phyloP scores from a whole-genome alignment of 306 rosid genomes.

The Fagus sylvatica region DNA sequence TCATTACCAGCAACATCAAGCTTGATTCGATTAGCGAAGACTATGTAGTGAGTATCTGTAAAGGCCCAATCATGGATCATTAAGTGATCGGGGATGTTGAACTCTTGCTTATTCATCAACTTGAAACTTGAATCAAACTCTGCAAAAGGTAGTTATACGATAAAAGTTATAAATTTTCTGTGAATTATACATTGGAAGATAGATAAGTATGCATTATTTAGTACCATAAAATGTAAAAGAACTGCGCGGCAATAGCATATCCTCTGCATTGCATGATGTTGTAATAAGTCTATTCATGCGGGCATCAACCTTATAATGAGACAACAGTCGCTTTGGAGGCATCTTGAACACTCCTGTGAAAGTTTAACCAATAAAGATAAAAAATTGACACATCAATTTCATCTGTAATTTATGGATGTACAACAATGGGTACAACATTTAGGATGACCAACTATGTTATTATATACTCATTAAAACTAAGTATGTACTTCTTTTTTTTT shows the following conservation, averaged over 20 bases:
- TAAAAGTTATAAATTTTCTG: not conserved
- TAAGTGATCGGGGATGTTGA: constrained; percentile 72
- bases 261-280: constrained; percentile 91
- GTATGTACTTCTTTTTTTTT: constrained; percentile 2
- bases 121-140: constrained; percentile 70
- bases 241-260: constrained; percentile 83
- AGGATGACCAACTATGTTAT: too few relatives aligned
- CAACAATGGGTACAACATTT: too few relatives aligned
- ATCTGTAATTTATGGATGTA: too few relatives aligned
- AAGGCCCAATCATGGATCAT: constrained; percentile 99
- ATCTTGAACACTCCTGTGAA: constrained; percentile 79
- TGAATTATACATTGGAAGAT: not conserved
- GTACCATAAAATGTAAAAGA: constrained; percentile 69
- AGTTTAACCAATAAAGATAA: not conserved
- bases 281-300: constrained; percentile 54
- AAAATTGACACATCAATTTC: not conserved
- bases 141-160: constrained; percentile 17
- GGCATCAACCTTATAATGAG: constrained; percentile 82
- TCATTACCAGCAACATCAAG: constrained; percentile 69
- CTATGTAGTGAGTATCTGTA: constrained; percentile 67
- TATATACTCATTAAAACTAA: too few relatives aligned
- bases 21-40: constrained; percentile 88
- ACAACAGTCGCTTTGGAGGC: constrained; percentile 86
- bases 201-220: not conserved
- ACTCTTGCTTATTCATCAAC: constrained; percentile 53